Evolutionary conservation across 2,329 filamentous ascomycete genomes (phyloP).

Genomic region (Chalaropsis thielavioides): DNA sequence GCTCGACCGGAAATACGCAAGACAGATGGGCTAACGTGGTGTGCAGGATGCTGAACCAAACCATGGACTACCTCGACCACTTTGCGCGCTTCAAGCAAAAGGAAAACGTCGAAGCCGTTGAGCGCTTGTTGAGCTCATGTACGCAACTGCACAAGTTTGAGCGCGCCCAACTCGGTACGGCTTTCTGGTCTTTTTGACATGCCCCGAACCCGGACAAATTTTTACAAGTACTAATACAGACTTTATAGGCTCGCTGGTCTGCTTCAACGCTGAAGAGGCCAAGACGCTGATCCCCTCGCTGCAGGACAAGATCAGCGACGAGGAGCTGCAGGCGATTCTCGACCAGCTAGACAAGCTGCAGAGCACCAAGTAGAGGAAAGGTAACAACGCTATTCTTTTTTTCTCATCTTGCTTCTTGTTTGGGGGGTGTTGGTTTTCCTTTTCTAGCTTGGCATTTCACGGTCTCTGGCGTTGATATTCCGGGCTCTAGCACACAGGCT

Average conservation of each 20-base stretch:
- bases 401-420: neutral
- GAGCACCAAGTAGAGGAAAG: constrained; percentile 21
- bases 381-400: neutral
- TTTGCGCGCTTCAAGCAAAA: constrained; percentile 94
- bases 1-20: neutral
- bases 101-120: constrained; percentile 88
- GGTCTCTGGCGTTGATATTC: neutral
- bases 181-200: neutral
- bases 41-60: constrained; percentile 63
- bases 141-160: constrained; percentile 81
- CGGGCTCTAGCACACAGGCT: neutral
- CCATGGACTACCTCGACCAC: constrained; percentile 80
- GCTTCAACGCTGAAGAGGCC: constrained; percentile 84
- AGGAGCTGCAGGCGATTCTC: constrained; percentile 72
- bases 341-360: constrained; percentile 79
- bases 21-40: neutral
- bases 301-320: constrained; percentile 77
- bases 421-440: neutral
- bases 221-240: constrained; percentile 4
- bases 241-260: constrained; percentile 67
- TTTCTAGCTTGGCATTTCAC: neutral
- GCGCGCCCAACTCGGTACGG: constrained; percentile 71
- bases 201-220: no score
- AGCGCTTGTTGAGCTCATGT: constrained; percentile 66
- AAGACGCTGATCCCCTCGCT: constrained; percentile 89